phyloP scores from a whole-genome alignment of 495 filamentous ascomycete species.

The Penicillium parvum region DNA sequence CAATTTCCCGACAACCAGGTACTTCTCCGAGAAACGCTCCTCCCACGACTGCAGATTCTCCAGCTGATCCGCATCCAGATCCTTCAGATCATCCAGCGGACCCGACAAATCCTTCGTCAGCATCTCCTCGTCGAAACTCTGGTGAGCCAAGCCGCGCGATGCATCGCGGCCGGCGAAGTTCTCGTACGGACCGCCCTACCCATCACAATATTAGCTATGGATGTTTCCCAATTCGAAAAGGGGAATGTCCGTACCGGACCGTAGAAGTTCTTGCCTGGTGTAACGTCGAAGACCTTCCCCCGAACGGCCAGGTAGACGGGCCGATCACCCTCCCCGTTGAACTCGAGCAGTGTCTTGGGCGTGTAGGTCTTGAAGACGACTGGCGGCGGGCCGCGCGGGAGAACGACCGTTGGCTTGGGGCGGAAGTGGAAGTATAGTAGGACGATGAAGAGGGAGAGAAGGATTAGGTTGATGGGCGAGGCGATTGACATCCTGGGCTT shows the following conservation, averaged over 20 bases:
- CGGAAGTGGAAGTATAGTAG: conserved; percentile 66
- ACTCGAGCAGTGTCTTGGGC: conserved; percentile 77
- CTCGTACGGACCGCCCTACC: conserved; percentile 75
- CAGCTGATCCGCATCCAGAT: conserved; percentile 70
- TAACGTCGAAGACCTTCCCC: conserved; percentile 83
- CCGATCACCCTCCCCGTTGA: conserved; percentile 69
- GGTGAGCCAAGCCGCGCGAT: conserved; percentile 81
- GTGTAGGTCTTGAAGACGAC: conserved; percentile 90
- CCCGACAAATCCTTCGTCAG: conserved; percentile 86
- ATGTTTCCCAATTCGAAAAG: background rate
- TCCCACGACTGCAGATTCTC: conserved; percentile 87
- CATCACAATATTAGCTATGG: conserved; percentile 9
- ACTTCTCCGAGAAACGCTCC: conserved; percentile 88
- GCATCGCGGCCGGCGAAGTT: conserved; percentile 96
- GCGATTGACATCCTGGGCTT: conserved; percentile 53
- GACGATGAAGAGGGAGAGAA: conserved; percentile 64
- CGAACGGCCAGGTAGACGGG: conserved; percentile 84
- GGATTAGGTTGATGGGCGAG: conserved; percentile 75
- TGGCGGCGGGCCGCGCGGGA: conserved; percentile 66
- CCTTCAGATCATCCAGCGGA: conserved; percentile 76
- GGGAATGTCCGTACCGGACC: conserved; percentile 53
- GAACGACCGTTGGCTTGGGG: conserved; percentile 52
- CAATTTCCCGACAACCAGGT: conserved; percentile 86
- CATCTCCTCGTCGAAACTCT: conserved; percentile 96
- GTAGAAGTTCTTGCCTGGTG: conserved; percentile 82